Percentiles rank a stretch among this genome's conserved stretches.
Conservation (phyloP, 129 eudicot genomes). For the Artemisia argyi region DNA sequence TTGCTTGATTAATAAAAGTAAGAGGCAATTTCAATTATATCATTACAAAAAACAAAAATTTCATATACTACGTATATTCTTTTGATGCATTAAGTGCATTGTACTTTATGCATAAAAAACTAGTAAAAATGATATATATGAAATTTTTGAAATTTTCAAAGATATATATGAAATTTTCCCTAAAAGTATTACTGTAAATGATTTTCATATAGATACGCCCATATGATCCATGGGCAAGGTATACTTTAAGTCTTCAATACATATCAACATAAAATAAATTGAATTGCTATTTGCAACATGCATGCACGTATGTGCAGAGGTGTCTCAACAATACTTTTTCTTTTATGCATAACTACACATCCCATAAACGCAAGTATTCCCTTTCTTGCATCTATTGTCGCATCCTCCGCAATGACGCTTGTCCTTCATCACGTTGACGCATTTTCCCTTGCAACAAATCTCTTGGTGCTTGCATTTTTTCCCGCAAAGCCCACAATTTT, state of each 20-base stretch:
- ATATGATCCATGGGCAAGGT: background rate
- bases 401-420: slow-evolving; percentile 63
- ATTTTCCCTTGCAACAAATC: slow-evolving; percentile 64
- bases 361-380: slow-evolving; percentile 45
- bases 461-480: slow-evolving; percentile 49
- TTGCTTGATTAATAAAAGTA: background rate
- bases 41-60: no score
- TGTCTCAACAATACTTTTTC: background rate
- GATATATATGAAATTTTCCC: no score
- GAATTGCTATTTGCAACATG: slow-evolving; percentile 15
- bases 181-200: no score
- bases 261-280: slow-evolving; percentile 13
- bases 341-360: slow-evolving; percentile 63
- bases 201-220: background rate
- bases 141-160: no score
- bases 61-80: no score
- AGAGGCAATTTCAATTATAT: no score
- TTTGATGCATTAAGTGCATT: no score
- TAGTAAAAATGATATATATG: no score
- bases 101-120: no score
- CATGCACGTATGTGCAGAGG: background rate
- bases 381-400: slow-evolving; percentile 46
- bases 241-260: background rate
- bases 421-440: slow-evolving; percentile 43
- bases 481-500: slow-evolving; percentile 67